A percentile compares a stretch with the other conserved stretches of the same genome.
Evolutionary conservation across 257 asterid genomes (phyloP).

Genomic region (Ligustrum vulgare): DNA sequence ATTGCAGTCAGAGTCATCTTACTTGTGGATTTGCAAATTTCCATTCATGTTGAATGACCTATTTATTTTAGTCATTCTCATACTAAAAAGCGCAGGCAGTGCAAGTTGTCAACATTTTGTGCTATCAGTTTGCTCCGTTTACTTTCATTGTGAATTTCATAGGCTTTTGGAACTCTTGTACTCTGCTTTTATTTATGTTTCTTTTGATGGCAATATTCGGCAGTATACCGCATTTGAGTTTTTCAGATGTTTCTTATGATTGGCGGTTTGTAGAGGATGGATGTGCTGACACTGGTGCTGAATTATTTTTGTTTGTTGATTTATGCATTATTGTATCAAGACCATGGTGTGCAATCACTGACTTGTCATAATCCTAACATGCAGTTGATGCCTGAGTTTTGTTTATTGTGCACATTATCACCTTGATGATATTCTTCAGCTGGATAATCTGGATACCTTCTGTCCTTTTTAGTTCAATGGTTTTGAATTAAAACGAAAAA

Average conservation of each 20-base stretch:
- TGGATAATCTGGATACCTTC: neutral
- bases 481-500: neutral
- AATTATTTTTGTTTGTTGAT: neutral
- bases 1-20: neutral
- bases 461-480: slow-evolving; percentile 15
- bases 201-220: neutral
- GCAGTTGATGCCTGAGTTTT: neutral
- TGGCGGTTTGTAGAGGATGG: neutral
- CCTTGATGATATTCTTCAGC: neutral
- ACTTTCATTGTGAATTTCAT: neutral
- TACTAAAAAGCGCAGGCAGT: neutral
- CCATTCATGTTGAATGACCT: neutral
- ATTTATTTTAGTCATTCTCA: neutral
- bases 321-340: neutral
- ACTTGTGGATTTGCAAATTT: neutral
- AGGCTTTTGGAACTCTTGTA: neutral
- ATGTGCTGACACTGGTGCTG: neutral
- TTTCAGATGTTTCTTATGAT: neutral
- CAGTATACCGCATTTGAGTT: neutral
- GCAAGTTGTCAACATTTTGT: neutral
- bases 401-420: neutral
- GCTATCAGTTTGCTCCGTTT: neutral
- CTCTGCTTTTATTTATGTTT: neutral
- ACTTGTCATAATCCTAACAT: neutral
- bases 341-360: neutral